Percentiles rank a stretch among this genome's conserved stretches.
phyloP scores from a whole-genome alignment of 371 early-diverging fungal species.

The Dinochytrium kinnereticum region DNA sequence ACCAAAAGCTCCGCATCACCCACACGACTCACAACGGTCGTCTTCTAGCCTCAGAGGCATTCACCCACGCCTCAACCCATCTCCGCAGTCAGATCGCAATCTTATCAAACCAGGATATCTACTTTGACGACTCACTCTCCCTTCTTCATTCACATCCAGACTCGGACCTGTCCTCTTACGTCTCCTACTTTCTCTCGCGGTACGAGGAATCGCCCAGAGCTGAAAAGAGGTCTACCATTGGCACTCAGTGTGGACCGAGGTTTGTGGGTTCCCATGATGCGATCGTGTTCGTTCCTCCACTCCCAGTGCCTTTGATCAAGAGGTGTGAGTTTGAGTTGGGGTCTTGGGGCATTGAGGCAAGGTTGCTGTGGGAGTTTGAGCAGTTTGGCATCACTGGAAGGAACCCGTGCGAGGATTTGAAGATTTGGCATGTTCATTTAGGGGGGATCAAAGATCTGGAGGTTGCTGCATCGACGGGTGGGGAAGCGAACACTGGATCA shows the following conservation, averaged over 20 bases:
- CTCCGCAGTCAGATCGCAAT: conserved; percentile 24
- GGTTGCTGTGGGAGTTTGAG: conserved; percentile 39
- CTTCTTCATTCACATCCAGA: conserved; percentile 17
- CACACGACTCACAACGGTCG: conserved; percentile 16
- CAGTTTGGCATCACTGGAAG: conserved; percentile 31
- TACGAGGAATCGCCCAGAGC: conserved; percentile 23
- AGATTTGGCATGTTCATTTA: conserved; percentile 38
- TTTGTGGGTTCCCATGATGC: conserved; percentile 39
- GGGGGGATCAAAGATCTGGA: conserved; percentile 15
- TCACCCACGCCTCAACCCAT: conserved; percentile 25
- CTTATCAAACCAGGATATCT: conserved; percentile 37
- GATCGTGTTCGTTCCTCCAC: conserved; percentile 31
- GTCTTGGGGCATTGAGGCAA: conserved; percentile 36
- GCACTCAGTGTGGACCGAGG: conserved; percentile 31
- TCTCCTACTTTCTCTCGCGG: conserved; percentile 36
- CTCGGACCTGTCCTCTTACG: conserved; percentile 23
- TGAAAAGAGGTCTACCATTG: conserved; percentile 20
- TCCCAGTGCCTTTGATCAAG: conserved; percentile 27
- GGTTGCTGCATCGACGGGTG: not conserved
- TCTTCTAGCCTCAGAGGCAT: conserved; percentile 32
- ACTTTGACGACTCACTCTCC: conserved; percentile 28
- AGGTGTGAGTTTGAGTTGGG: conserved; percentile 29
- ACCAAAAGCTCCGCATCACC: conserved; percentile 16
- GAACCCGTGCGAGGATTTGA: conserved; percentile 37
- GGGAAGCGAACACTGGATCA: not conserved